phyloP scores from a whole-genome alignment of 345 rosid species.

The Sonneratia caseolaris region DNA sequence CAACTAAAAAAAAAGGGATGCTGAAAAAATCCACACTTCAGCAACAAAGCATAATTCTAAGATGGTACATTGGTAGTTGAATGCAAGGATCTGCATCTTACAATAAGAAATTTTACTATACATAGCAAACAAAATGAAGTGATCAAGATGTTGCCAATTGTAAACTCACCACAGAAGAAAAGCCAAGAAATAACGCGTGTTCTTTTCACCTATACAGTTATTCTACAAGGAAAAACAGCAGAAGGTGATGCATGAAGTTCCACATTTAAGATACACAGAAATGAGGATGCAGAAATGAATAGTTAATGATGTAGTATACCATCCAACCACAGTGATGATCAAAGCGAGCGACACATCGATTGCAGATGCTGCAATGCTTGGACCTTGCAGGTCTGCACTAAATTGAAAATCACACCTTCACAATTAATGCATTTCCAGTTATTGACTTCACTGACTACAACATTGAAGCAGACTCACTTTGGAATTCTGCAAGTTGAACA shows the following conservation, averaged over 20 bases:
- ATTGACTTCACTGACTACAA: not conserved
- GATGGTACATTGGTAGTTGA: not conserved
- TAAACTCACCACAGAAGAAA: slow-evolving; percentile 82
- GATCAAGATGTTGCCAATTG: not conserved
- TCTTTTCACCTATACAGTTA: slow-evolving; percentile 88
- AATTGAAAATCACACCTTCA: slow-evolving; percentile 8
- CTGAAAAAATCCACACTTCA: not conserved
- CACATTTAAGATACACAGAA: not conserved
- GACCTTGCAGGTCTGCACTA: slow-evolving; percentile 82
- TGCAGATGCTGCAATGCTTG: slow-evolving; percentile 88
- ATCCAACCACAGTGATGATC: slow-evolving; percentile 99
- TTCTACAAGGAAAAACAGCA: slow-evolving; percentile 44
- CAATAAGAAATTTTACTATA: not conserved
- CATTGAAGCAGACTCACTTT: slow-evolving; percentile 42
- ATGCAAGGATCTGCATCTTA: not conserved
- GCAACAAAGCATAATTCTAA: not conserved
- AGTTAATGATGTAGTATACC: slow-evolving; percentile 25
- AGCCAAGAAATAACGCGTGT: slow-evolving; percentile 78
- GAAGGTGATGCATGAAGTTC: slow-evolving; percentile 3
- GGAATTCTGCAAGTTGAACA: slow-evolving; percentile 76
- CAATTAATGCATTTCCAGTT: slow-evolving; percentile 1
- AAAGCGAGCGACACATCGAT: slow-evolving; percentile 89
- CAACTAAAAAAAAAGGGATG: not conserved
- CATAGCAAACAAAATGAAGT: not conserved
- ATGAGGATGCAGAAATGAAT: not conserved